Percentiles rank a stretch among this genome's conserved stretches.
phyloP scores from a whole-genome alignment of 2,329 filamentous ascomycete genomes.

The Beauveria australis region DNA sequence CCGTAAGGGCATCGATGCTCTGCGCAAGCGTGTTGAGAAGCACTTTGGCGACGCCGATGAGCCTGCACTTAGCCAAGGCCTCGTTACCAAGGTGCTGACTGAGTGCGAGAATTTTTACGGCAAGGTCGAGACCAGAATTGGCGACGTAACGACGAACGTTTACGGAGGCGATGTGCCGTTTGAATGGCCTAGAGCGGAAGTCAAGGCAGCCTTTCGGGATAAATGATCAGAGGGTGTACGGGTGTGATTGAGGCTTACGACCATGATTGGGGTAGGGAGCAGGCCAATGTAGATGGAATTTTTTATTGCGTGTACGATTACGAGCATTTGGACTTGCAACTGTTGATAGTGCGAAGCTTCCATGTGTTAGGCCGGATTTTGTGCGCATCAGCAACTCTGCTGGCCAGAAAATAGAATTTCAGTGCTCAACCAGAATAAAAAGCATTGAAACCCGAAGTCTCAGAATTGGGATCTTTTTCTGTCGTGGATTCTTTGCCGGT shows the following conservation, averaged over 20 bases:
- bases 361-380: background rate
- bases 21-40: conserved; percentile 91
- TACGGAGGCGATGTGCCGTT: conserved; percentile 58
- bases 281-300: background rate
- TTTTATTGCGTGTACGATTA: conserved; percentile 10
- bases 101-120: conserved; percentile 57
- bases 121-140: conserved; percentile 53
- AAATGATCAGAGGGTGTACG: background rate
- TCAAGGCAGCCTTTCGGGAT: conserved; percentile 48
- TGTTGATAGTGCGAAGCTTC: background rate
- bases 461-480: background rate
- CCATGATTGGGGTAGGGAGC: background rate
- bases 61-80: conserved; percentile 50
- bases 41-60: conserved; percentile 90
- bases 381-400: background rate
- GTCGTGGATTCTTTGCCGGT: background rate
- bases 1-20: conserved; percentile 77
- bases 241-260: background rate
- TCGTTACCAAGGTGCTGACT: conserved; percentile 49
- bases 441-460: background rate
- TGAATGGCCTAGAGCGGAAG: conserved; percentile 58
- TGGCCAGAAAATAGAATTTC: background rate
- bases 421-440: background rate
- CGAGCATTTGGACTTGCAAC: conserved; percentile 1
- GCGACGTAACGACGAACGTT: conserved; percentile 51